Percentiles rank a stretch among this genome's conserved stretches.
Evolutionary conservation across 73 alveolate genomes (phyloP).

Genomic region (Paramecium tetraurelia): DNA sequence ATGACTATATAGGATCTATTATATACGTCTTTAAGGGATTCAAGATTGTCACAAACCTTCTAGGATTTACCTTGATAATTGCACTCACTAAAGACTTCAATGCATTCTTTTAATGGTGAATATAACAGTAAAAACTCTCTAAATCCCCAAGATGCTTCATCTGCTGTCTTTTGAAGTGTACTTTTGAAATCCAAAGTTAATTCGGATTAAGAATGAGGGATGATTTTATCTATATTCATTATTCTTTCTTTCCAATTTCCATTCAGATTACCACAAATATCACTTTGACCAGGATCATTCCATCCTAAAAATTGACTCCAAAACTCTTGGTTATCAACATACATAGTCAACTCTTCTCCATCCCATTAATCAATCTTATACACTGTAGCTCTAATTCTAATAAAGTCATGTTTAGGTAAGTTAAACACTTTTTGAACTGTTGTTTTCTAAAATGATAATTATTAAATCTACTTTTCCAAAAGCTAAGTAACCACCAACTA

Average conservation of each 20-base stretch:
- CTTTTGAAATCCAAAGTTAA: neutral
- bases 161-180: neutral
- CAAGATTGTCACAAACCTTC: neutral
- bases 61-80: neutral
- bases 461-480: conserved; percentile 2
- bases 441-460: neutral
- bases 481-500: conserved; percentile 12
- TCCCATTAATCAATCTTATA: conserved; percentile 38
- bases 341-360: conserved; percentile 38
- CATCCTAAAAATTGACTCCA: conserved; percentile 12
- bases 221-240: neutral
- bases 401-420: neutral
- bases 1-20: neutral
- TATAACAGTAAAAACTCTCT: neutral
- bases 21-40: conserved; percentile 7
- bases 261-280: neutral
- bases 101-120: neutral
- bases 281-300: conserved; percentile 44
- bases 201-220: neutral
- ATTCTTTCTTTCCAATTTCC: conserved; percentile 40
- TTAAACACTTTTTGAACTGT: neutral
- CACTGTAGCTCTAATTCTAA: neutral
- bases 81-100: conserved; percentile 37
- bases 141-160: conserved; percentile 29
- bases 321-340: neutral